Percentiles rank a stretch among this genome's conserved stretches.
Evolutionary conservation across 2,329 filamentous ascomycete genomes (phyloP).

Genomic region (Akanthomyces lecanii): DNA sequence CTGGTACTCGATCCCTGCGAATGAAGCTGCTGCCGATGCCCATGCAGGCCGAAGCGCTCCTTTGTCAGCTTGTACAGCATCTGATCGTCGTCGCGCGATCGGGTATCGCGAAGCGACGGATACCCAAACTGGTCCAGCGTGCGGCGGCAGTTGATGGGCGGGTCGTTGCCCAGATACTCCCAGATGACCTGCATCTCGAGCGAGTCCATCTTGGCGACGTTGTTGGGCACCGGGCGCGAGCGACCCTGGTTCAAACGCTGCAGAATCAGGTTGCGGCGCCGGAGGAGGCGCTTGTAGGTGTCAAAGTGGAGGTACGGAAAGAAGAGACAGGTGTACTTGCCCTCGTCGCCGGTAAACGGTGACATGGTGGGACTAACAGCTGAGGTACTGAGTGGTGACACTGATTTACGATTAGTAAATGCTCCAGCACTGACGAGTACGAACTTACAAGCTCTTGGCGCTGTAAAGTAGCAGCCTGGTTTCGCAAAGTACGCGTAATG

Average conservation of each 20-base stretch:
- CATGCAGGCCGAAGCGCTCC: slow-evolving; percentile 30
- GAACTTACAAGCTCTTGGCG: slow-evolving; percentile 32
- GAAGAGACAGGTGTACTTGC: slow-evolving; percentile 46
- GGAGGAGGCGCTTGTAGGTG: slow-evolving; percentile 54
- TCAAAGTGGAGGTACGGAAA: slow-evolving; percentile 62
- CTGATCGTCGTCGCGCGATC: slow-evolving; percentile 60
- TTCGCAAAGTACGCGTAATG: slow-evolving; percentile 48
- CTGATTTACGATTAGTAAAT: slow-evolving; percentile 21
- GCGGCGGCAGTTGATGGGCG: slow-evolving; percentile 56
- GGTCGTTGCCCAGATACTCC: slow-evolving; percentile 58
- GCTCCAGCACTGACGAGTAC: too few relatives aligned
- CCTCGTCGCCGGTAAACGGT: slow-evolving; percentile 24
- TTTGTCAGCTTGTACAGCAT: slow-evolving; percentile 65
- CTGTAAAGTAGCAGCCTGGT: slow-evolving; percentile 45
- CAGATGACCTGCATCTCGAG: slow-evolving; percentile 58
- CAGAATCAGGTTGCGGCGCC: slow-evolving; percentile 51
- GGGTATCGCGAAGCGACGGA: slow-evolving; percentile 55
- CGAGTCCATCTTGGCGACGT: slow-evolving; percentile 50
- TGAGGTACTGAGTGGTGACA: slow-evolving; percentile 34
- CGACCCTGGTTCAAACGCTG: slow-evolving; percentile 50
- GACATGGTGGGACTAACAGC: slow-evolving; percentile 28
- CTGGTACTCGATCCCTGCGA: slow-evolving; percentile 29
- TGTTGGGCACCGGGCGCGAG: slow-evolving; percentile 50
- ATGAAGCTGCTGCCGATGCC: slow-evolving; percentile 24
- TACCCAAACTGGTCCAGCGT: slow-evolving; percentile 63